Evolutionary conservation across 139 green algal species (phyloP).

Genomic region (Micractinium conductrix): DNA sequence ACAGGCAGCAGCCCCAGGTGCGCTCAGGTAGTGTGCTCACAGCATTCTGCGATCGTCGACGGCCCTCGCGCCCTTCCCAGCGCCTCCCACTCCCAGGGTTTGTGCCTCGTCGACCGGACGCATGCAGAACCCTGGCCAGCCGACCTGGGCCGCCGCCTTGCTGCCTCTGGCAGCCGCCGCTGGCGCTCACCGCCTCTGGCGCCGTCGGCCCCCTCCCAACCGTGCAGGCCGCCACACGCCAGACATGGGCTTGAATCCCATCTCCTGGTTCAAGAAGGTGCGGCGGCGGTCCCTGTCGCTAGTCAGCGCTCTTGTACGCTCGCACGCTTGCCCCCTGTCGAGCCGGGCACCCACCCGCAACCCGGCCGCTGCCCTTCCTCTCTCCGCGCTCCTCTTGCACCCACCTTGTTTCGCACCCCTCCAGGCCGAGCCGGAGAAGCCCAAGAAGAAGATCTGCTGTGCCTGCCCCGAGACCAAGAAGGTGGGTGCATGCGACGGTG

Average conservation of each 20-base stretch:
- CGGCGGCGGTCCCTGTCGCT: neutral
- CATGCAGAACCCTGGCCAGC: too few relatives aligned
- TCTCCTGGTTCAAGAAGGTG: conserved; percentile 10
- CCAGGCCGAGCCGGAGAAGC: conserved; percentile 26
- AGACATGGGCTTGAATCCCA: conserved; percentile 16
- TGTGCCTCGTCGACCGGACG: too few relatives aligned
- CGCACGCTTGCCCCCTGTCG: too few relatives aligned
- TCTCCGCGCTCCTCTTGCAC: neutral
- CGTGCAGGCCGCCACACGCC: neutral
- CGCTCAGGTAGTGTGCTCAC: too few relatives aligned
- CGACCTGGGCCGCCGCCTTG: too few relatives aligned
- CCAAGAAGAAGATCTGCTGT: conserved; percentile 95
- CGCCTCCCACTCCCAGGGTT: too few relatives aligned
- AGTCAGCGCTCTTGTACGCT: neutral
- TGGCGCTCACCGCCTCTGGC: neutral
- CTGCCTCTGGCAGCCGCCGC: neutral
- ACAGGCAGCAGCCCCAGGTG: too few relatives aligned
- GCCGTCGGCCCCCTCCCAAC: neutral
- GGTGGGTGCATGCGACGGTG: too few relatives aligned
- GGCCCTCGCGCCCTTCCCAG: too few relatives aligned
- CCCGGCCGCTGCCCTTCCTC: neutral
- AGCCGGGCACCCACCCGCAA: too few relatives aligned
- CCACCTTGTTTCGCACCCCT: neutral
- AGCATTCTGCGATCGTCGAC: too few relatives aligned
- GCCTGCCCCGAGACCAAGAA: conserved; percentile 95